Base-by-base conservation (phyloP, 345 rosid species). In the Moricandia arvensis region DNA sequence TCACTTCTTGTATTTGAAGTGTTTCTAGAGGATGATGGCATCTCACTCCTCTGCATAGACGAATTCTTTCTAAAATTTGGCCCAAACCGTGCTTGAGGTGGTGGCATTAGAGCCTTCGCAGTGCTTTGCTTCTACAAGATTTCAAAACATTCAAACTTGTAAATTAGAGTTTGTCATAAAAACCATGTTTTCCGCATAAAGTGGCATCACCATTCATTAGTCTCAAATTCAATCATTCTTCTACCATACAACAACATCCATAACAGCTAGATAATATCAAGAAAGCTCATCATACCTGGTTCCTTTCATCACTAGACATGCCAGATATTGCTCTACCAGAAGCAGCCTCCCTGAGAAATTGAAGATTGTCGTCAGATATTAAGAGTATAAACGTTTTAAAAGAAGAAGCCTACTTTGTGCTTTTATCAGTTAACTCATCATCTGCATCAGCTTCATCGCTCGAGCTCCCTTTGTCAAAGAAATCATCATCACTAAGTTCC, bases 371-470 rank as follows among this genome's bases (percentile, higher is more conserved):
- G 37, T 33, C 61, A 58, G 76, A 43, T 34, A 62, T 9, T 1
- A 33, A 35, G 41, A n/a, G 26, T 62, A 26, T 29, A n/a, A 13
- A 15, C 11, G 10, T 67, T 15, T 45, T 29, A 55, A 34, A 64
- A 3, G 35, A 69, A 58, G 9, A 62, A 2, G n/a, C 21, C 61
- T 88, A 95, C 99, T 90, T 88, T 77, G 93, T 81, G 73, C 97
- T 95, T 83, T 90, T 93, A 76, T 95, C 98, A 0, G 99, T 95
- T 91, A 89, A 95, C 71, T 95, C 99, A 79, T 95, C 97, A 83
- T 95, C 97, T 17, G 98, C 99, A 71, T 95, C 93, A 41, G 92
- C 99, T 85, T 95, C 99, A 83, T 95, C 97, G 76, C 98, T 95
- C 35, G 99, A 93, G 79, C 89, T 89, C 83, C 97, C 97, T 80